Evolutionary conservation across 495 filamentous ascomycete genomes (phyloP).

Genomic region (Jackrogersella minutella): DNA sequence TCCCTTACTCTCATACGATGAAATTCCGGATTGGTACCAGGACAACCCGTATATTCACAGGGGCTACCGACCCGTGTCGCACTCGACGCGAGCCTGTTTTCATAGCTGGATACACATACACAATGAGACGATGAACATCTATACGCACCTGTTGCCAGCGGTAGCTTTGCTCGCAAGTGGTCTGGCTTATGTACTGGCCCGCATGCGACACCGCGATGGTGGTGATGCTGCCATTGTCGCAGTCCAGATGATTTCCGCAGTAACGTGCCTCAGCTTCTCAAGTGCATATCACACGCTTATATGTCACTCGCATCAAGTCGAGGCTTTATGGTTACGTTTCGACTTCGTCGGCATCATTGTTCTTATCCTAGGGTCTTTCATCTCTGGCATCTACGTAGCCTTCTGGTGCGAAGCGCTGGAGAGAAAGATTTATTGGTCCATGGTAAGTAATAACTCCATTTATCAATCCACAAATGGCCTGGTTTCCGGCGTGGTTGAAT

Average conservation of each 20-base stretch:
- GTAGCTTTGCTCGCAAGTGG: constrained; percentile 35
- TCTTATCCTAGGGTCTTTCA: constrained; percentile 56
- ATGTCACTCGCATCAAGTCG: constrained; percentile 55
- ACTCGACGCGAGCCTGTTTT: constrained; percentile 69
- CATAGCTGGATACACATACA: constrained; percentile 76
- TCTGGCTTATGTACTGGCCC: constrained; percentile 26
- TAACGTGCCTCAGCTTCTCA: constrained; percentile 53
- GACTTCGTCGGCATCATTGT: constrained; percentile 60
- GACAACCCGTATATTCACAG: constrained; percentile 80
- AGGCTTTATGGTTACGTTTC: constrained; percentile 52
- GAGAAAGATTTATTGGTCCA: constrained; percentile 56
- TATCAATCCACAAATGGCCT: neutral
- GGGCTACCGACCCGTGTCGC: constrained; percentile 75
- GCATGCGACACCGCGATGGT: constrained; percentile 45
- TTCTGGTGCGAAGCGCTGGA: constrained; percentile 58
- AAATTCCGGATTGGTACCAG: constrained; percentile 73
- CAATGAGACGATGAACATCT: constrained; percentile 87
- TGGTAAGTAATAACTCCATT: constrained; percentile 46
- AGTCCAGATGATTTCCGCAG: constrained; percentile 51
- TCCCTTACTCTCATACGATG: constrained; percentile 55
- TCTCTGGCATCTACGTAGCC: constrained; percentile 59
- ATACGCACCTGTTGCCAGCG: constrained; percentile 71
- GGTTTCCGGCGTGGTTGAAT: neutral
- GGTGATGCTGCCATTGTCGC: constrained; percentile 50
- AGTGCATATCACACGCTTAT: constrained; percentile 60